A percentile compares a stretch with the other conserved stretches of the same genome.
These are phyloP conservation scores for Exophiala xenobiotica DNA, from an alignment of 2,329 filamentous ascomycete species.

Conservation along the genomic window DNA sequence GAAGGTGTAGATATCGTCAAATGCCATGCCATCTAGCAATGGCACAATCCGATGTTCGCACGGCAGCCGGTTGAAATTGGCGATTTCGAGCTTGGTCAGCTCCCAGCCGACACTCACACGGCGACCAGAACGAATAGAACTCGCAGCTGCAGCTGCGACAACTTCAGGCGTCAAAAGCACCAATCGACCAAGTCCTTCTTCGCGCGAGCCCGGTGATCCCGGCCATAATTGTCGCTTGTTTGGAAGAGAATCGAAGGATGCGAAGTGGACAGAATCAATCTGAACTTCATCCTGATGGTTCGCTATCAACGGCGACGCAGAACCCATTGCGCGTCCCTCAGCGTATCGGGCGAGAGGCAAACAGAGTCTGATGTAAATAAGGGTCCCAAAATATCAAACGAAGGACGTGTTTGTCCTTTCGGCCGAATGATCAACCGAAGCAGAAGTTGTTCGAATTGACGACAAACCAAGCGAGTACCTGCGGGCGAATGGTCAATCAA, in stretches of 20 bases:
- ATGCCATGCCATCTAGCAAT: conserved; percentile 38
- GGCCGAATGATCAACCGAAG: too few species aligned
- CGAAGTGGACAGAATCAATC: conserved; percentile 16
- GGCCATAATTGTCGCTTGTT: conserved; percentile 52
- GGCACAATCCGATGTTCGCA: conserved; percentile 53
- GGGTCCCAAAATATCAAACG: too few species aligned
- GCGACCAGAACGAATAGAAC: conserved; percentile 53
- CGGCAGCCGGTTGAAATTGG: conserved; percentile 53
- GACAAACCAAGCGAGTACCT: too few species aligned
- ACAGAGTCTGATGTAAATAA: too few species aligned
- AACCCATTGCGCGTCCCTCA: too few species aligned
- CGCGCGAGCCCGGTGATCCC: conserved; percentile 44
- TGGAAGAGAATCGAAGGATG: conserved; percentile 47
- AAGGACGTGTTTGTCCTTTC: too few species aligned
- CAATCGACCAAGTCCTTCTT: conserved; percentile 55
- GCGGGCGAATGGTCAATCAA: too few species aligned
- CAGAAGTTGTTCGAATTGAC: too few species aligned
- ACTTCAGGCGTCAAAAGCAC: conserved; percentile 54
- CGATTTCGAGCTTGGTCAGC: conserved; percentile 56
- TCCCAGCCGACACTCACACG: conserved; percentile 57
- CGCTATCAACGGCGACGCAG: too few species aligned
- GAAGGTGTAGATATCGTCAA: conserved; percentile 46
- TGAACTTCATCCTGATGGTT: not conserved
- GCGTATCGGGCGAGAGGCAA: too few species aligned
- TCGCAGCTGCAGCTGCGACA: conserved; percentile 50